A percentile compares a stretch with the other conserved stretches of the same genome.
Evolutionary conservation across 164 flowering plant genomes (phyloP).

Genomic region (Piper longum): DNA sequence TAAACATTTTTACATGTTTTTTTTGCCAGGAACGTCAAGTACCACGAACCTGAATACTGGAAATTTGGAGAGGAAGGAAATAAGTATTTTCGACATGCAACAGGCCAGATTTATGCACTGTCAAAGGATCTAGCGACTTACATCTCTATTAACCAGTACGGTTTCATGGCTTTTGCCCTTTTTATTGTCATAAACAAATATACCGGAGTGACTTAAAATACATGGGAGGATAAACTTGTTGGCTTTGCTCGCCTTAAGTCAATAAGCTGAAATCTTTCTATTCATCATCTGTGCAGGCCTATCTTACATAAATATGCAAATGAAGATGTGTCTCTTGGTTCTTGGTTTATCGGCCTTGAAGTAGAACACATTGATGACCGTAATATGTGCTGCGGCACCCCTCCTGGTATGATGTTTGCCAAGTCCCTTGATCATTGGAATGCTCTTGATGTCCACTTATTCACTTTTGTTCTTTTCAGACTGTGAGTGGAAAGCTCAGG

Average conservation of each 20-base stretch:
- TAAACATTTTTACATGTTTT: slow-evolving; percentile 5
- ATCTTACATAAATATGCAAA: slow-evolving; percentile 83
- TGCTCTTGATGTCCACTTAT: neutral
- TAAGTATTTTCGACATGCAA: slow-evolving; percentile 87
- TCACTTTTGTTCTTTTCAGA: slow-evolving; percentile 24
- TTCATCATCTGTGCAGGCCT: slow-evolving; percentile 27
- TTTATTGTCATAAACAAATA: neutral
- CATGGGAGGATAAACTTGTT: neutral
- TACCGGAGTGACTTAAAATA: no score
- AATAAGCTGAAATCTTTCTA: neutral
- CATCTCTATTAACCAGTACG: slow-evolving; percentile 79
- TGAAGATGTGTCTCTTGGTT: slow-evolving; percentile 86
- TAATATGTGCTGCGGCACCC: slow-evolving; percentile 85
- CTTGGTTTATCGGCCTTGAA: slow-evolving; percentile 91
- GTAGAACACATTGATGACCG: slow-evolving; percentile 80
- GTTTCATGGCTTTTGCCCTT: neutral
- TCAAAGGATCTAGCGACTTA: slow-evolving; percentile 83
- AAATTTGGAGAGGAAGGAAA: slow-evolving; percentile 91
- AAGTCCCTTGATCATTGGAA: neutral
- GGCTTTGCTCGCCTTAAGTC: neutral
- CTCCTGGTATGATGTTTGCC: slow-evolving; percentile 37
- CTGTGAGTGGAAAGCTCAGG: slow-evolving; percentile 86
- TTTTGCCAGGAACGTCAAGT: slow-evolving; percentile 53
- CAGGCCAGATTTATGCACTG: slow-evolving; percentile 81
- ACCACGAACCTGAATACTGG: slow-evolving; percentile 87